Conservation (phyloP, 352 stramenopile genomes). For the Phytophthora pinifolia region DNA sequence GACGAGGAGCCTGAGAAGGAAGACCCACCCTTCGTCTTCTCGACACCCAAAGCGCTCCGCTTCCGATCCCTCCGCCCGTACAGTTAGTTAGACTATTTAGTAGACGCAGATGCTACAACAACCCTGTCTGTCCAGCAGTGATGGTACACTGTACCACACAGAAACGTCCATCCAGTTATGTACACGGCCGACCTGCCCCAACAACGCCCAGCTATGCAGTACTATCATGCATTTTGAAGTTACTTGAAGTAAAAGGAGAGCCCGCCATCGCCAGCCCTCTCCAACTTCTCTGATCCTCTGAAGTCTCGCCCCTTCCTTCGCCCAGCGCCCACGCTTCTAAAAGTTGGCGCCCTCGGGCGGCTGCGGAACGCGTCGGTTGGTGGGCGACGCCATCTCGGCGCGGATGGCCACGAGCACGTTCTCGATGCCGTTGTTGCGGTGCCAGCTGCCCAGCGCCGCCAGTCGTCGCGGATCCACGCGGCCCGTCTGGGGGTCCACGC, state of each 20-base stretch:
- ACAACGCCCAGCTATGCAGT: constrained; percentile 23
- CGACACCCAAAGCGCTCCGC: constrained; percentile 26
- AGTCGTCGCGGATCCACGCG: constrained; percentile 81
- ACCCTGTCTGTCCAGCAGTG: too few species aligned
- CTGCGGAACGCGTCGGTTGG: constrained; percentile 90
- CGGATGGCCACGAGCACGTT: constrained; percentile 88
- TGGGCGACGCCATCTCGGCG: constrained; percentile 87
- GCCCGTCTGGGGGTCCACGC: constrained; percentile 90
- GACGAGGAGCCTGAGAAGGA: constrained; percentile 24
- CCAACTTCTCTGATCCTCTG: constrained; percentile 13
- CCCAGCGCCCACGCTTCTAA: constrained; percentile 50
- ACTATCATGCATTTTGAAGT: constrained; percentile 36
- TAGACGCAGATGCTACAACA: constrained; percentile 7
- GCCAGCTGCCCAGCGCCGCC: constrained; percentile 70
- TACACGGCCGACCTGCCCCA: too few species aligned
- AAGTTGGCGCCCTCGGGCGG: constrained; percentile 91
- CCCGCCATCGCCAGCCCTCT: constrained; percentile 7
- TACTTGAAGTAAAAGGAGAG: constrained; percentile 26
- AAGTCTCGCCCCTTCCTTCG: background rate
- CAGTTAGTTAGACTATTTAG: constrained; percentile 34
- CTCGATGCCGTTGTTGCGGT: constrained; percentile 90
- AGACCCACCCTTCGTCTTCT: constrained; percentile 19
- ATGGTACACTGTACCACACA: too few species aligned
- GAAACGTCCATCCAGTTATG: too few species aligned
- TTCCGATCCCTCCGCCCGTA: constrained; percentile 19